Evolutionary conservation across 768 basidiomycete species (phyloP).

Genomic region (Mycena olivaceomarginata): DNA sequence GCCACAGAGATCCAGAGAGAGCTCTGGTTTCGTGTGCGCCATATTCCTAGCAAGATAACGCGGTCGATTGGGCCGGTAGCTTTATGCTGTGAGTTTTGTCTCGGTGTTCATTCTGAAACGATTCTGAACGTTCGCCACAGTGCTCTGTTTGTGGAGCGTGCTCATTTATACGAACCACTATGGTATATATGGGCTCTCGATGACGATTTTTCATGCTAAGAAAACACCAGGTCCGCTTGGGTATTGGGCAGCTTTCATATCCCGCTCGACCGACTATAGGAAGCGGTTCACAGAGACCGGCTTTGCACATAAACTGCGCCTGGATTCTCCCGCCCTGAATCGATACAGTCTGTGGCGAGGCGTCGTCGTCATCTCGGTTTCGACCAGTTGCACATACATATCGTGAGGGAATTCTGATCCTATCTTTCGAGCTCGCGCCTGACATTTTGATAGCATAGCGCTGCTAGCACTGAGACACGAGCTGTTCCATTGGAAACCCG

Average conservation of each 20-base stretch:
- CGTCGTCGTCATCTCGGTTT: constrained; percentile 24
- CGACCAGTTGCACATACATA: constrained; percentile 21
- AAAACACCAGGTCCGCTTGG: constrained; percentile 23
- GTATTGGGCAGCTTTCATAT: constrained; percentile 31
- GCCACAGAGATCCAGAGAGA: constrained; percentile 23
- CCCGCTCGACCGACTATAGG: constrained; percentile 26
- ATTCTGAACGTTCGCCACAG: background rate
- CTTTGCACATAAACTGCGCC: constrained; percentile 21
- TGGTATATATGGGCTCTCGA: background rate
- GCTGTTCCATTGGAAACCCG: constrained; percentile 35
- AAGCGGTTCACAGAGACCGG: constrained; percentile 21
- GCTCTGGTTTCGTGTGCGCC: constrained; percentile 21
- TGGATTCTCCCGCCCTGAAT: constrained; percentile 33
- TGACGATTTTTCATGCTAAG: background rate
- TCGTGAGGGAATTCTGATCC: background rate
- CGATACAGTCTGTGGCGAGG: constrained; percentile 34
- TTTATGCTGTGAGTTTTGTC: constrained; percentile 23
- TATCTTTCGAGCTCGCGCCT: background rate
- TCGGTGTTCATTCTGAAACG: too few relatives aligned
- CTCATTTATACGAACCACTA: constrained; percentile 32
- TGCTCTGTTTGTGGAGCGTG: constrained; percentile 12
- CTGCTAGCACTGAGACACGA: constrained; percentile 25
- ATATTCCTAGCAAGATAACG: constrained; percentile 33
- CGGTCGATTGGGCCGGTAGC: constrained; percentile 2
- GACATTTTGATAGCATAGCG: constrained; percentile 21